Percentiles rank a stretch among this genome's conserved stretches.
Evolutionary conservation across 768 basidiomycete genomes (phyloP).

Genomic region (Pisolithus marmoratus): DNA sequence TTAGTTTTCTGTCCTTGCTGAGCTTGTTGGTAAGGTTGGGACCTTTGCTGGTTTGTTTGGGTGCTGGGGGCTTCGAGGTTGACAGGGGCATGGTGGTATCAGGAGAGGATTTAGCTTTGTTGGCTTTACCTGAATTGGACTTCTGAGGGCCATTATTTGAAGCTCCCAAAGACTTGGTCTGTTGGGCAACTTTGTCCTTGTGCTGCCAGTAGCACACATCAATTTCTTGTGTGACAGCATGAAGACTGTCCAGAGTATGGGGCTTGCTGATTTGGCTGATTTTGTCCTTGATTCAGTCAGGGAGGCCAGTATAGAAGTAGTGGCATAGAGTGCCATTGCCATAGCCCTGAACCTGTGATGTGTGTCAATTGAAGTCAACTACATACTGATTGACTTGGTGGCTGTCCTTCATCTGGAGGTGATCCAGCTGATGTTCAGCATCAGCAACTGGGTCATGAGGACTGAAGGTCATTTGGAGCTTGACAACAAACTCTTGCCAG

Average conservation of each 20-base stretch:
- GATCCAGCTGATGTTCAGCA: too few relatives aligned
- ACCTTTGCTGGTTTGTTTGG: too few relatives aligned
- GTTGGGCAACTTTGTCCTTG: not conserved
- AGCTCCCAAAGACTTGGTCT: not conserved
- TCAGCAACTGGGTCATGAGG: too few relatives aligned
- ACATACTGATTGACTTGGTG: not conserved
- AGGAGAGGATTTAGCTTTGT: too few relatives aligned
- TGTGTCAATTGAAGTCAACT: constrained; percentile 6
- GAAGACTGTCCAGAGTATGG: not conserved
- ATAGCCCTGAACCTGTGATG: constrained; percentile 3
- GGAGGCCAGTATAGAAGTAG: too few relatives aligned
- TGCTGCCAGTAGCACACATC: constrained; percentile 12
- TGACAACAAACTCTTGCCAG: too few relatives aligned
- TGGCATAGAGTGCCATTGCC: not conserved
- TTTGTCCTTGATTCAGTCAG: constrained; percentile 5
- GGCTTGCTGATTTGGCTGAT: constrained; percentile 8
- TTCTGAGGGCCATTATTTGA: too few relatives aligned
- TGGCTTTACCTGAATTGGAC: too few relatives aligned
- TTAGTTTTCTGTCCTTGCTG: not conserved
- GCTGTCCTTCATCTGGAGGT: too few relatives aligned
- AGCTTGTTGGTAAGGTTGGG: not conserved
- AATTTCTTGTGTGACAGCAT: not conserved
- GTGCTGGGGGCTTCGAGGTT: too few relatives aligned
- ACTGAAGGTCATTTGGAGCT: too few relatives aligned
- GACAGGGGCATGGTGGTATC: too few relatives aligned